Base-by-base conservation (phyloP, 2,329 filamentous ascomycete genomes). In the Colletotrichum godetiae region DNA sequence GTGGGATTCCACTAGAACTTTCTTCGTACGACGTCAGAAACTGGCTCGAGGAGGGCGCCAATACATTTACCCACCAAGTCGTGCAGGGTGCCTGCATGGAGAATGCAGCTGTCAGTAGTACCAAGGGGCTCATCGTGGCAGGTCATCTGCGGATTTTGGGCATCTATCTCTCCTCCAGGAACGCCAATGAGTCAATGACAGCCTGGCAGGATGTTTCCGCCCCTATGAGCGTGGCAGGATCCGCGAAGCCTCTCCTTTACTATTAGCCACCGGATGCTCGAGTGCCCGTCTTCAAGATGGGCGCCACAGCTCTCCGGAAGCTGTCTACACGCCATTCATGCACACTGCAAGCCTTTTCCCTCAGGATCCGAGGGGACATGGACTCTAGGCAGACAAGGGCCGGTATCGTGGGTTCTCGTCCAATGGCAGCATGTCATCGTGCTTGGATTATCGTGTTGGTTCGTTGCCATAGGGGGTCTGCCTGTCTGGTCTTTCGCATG, bases 41-140 rank as follows among this genome's bases (percentile, higher is more conserved):
- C 55, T 52, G 49, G 56, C 42, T 64, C 27, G 52, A 56, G 24
- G n/a, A 19, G 29, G 46, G 49, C 22, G 52, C 33, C 15, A 37
- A 11, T 13, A 13, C 37, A 19, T 8, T 42, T 19, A 42, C 7
- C 22, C 29, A 49, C 13, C 33, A 42, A 33, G 70, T 61, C 37
- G 46, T 27, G 27, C 55, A 55, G 60, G 67, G 67, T 65, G 70
- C 67, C 70, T 73, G 67, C 70, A 65, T 64, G 7, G 15, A 56
- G 60, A 22, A 61, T 52, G 37, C 46, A 63, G 60, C 71, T 71
- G 67, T 70, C 71, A 73, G 71, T 73, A 37, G 59, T 49, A 73
- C 61, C 37, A 60, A 13, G 56, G 35, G 33, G 56, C 60, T 56
- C 13, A 31, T 59, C 22, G 24, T 46, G 24, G 27, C 53, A 55